Percentiles rank a stretch among this genome's conserved stretches.
Conservation (phyloP, 2,329 filamentous ascomycete species). For the Colletotrichum orbiculare region DNA sequence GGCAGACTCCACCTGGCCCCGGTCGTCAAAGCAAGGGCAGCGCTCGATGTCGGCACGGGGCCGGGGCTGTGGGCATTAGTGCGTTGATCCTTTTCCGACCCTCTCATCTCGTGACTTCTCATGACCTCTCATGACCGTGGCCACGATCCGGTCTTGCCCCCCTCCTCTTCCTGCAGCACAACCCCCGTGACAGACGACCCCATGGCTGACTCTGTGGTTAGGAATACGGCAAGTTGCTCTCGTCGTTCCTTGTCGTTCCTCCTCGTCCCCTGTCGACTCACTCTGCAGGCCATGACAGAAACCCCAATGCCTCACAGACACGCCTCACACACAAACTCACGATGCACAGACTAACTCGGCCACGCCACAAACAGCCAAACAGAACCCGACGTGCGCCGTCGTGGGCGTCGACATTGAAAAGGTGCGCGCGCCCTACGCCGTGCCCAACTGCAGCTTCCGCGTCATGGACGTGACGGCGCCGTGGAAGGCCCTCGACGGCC, state of each 20-base stretch:
- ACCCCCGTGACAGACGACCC: slow-evolving; percentile 1
- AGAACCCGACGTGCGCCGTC: slow-evolving; percentile 42
- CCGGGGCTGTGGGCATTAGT: slow-evolving; percentile 45
- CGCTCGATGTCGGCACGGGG: slow-evolving; percentile 45
- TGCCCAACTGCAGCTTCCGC: slow-evolving; percentile 45
- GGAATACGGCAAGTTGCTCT: slow-evolving; percentile 40
- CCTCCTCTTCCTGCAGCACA: no score
- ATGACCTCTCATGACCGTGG: not conserved
- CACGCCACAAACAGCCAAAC: slow-evolving; percentile 36
- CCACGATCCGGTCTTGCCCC: no score
- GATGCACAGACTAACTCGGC: not conserved
- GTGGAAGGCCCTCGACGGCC: slow-evolving; percentile 40
- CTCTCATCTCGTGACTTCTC: not conserved
- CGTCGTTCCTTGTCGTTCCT: not conserved
- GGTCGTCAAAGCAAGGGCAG: slow-evolving; percentile 40
- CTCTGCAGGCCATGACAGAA: not conserved
- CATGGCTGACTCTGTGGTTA: slow-evolving; percentile 28
- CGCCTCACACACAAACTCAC: slow-evolving; percentile 10
- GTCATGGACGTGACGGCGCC: slow-evolving; percentile 42
- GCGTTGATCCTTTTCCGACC: slow-evolving; percentile 23
- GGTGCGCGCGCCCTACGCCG: slow-evolving; percentile 40
- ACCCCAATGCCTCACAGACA: not conserved
- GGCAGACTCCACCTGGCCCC: slow-evolving; percentile 43
- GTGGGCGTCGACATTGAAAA: slow-evolving; percentile 47
- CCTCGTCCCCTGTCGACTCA: not conserved